These are phyloP conservation scores for Grifola frondosa DNA, from an alignment of 1,284 basidiomycete genomes.

Conservation along the genomic window DNA sequence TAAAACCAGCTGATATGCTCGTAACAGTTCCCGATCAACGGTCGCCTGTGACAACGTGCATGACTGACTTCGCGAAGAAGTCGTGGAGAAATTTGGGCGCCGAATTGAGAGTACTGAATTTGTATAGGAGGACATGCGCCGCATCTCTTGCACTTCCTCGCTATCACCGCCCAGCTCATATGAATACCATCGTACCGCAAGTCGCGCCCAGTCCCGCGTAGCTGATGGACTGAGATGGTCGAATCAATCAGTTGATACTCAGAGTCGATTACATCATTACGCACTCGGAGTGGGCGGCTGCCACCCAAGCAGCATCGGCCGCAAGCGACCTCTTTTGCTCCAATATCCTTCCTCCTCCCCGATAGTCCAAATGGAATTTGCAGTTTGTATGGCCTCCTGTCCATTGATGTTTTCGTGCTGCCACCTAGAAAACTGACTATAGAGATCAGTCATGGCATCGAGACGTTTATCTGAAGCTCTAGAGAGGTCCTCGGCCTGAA, in stretches of 20 bases:
- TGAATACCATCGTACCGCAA: slow-evolving; percentile 52
- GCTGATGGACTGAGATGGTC: slow-evolving; percentile 38
- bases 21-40: too few species aligned
- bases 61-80: too few species aligned
- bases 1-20: too few species aligned
- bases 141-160: slow-evolving; percentile 42
- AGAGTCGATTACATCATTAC: slow-evolving; percentile 23
- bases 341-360: slow-evolving; percentile 61
- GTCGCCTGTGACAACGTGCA: too few species aligned
- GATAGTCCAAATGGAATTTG: slow-evolving; percentile 51
- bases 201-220: slow-evolving; percentile 45
- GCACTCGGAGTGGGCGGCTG: slow-evolving; percentile 61
- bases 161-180: slow-evolving; percentile 58
- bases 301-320: slow-evolving; percentile 56
- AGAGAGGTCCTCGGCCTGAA: slow-evolving; percentile 46
- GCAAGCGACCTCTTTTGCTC: slow-evolving; percentile 63
- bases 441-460: slow-evolving; percentile 42
- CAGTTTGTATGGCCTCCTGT: slow-evolving; percentile 45
- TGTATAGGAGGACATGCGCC: slow-evolving; percentile 17
- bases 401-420: slow-evolving; percentile 43
- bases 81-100: too few species aligned
- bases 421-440: slow-evolving; percentile 48
- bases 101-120: too few species aligned
- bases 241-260: not conserved
- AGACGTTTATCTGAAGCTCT: slow-evolving; percentile 50